Conservation (phyloP, 2,329 filamentous ascomycete genomes). For the Fusarium siculi region DNA sequence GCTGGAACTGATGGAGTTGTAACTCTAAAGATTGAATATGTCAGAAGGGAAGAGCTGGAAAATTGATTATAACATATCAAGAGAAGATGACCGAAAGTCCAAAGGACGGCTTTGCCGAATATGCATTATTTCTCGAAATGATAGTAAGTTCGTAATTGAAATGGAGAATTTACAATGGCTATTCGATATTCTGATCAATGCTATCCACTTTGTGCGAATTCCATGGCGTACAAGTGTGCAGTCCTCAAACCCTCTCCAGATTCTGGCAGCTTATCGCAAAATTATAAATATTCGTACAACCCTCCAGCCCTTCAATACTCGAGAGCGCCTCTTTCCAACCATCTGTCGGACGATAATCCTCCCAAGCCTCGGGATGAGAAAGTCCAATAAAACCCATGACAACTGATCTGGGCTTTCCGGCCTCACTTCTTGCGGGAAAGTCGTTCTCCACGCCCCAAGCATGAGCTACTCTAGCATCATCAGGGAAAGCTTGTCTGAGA, state of each 20-base stretch:
- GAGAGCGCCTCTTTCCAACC: not conserved
- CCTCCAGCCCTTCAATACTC: not conserved
- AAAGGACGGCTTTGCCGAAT: too few species aligned
- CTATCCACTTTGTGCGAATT: not conserved
- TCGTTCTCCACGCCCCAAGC: constrained; percentile 16
- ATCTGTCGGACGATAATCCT: accelerated
- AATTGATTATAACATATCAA: too few species aligned
- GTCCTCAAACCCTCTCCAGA: not conserved
- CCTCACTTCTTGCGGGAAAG: constrained; percentile 1
- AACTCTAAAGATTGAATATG: too few species aligned
- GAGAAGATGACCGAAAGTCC: not conserved
- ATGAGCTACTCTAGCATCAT: not conserved
- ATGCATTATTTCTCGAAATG: not conserved
- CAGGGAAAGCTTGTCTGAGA: not conserved
- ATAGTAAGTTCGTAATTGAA: not conserved
- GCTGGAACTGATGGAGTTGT: too few species aligned
- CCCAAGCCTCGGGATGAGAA: not conserved
- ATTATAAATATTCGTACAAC: not conserved
- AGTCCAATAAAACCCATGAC: constrained; percentile 10
- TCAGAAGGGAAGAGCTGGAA: too few species aligned
- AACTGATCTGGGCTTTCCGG: not conserved
- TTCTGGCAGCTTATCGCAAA: not conserved
- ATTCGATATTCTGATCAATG: not conserved
- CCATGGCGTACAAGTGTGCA: not conserved
- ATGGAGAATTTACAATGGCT: accelerated